A percentile compares a stretch with the other conserved stretches of the same genome.
phyloP scores from a whole-genome alignment of 208 protist species.

The Trichomonas gallinae region DNA sequence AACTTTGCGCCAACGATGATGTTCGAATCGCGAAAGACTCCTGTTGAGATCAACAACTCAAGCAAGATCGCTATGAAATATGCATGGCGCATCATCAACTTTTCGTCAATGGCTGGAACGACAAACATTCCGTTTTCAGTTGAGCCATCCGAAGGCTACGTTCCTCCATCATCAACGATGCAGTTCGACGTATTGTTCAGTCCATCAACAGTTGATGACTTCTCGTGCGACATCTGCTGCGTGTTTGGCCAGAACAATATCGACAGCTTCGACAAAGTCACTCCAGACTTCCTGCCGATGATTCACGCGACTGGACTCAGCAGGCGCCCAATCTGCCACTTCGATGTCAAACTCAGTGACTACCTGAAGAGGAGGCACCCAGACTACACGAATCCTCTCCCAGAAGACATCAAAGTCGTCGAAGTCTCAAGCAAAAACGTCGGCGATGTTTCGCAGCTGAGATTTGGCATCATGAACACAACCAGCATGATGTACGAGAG shows the following conservation, averaged over 20 bases:
- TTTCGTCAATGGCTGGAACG: background rate
- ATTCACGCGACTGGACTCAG: conserved; percentile 59
- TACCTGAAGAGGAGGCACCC: conserved; percentile 55
- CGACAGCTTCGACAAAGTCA: background rate
- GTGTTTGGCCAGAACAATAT: background rate
- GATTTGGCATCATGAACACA: background rate
- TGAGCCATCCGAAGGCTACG: conserved; percentile 46
- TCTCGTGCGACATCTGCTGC: background rate
- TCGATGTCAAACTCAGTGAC: conserved; percentile 66
- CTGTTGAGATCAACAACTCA: conserved; percentile 64
- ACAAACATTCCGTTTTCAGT: conserved; percentile 52
- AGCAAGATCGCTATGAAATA: conserved; percentile 58
- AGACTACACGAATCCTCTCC: background rate
- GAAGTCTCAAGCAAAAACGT: background rate
- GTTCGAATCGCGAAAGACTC: conserved; percentile 62
- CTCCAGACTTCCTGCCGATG: background rate
- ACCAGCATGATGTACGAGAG: background rate
- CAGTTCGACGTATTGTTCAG: conserved; percentile 62
- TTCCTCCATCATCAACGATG: conserved; percentile 43
- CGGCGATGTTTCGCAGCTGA: background rate
- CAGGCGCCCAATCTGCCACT: conserved; percentile 76
- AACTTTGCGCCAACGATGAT: conserved; percentile 70
- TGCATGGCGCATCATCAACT: conserved; percentile 36
- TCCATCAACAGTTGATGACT: conserved; percentile 51
- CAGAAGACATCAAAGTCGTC: background rate